Base-by-base conservation (phyloP, 345 rosid species). In the Anastatica hierochuntica region DNA sequence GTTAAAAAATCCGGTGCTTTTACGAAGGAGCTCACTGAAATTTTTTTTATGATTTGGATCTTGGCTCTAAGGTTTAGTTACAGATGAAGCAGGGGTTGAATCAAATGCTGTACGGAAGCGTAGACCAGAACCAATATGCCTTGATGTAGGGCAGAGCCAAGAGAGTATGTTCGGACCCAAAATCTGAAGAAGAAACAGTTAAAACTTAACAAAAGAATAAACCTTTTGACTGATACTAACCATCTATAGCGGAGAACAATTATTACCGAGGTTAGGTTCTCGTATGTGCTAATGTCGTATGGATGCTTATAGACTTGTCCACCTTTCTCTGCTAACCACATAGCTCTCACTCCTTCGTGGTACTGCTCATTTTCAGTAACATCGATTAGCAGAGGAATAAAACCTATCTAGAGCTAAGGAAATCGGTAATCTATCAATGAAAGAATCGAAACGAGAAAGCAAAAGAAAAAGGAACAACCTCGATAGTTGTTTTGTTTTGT, bases 311-410 rank as follows among this genome's bases (percentile, higher is more conserved):
- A 85, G 47, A 81, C 70, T 46, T 74, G 61, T 41, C 92, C 97
- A 56, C 87, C 92, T 76, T 83, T 88, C 79, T 81, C 89, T 59
- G 97, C 95, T 63, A 85, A 80, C 95, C 88, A 85, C 89, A 76
- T 75, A 43, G 92, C 92, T 78, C 95, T 79, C 47, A 85, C 97
- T 17, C 97, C 97, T 79, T 88, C 97, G 43, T 88, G 87, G 63
- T 85, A 81, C 95, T 88, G 80, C 46, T 51, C 60, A 72, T 27
- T 63, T 45, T 35, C 44, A 24, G 14, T 26, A 14, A 50, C 26
- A 13, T 43, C 37, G 44, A 61, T 53, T 30, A 38, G 49, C 38
- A 39, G 10, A n/a, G n/a, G n/a, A n/a, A n/a, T n/a, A n/a, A n/a
- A n/a, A n/a, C n/a, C 26, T 10, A 14, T 19, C n/a, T 27, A 50